Evolutionary conservation across 1,139 yeast species (phyloP), one percentile per base, ranked within the genome.

Genomic region (Geotrichum klebahnii): DNA sequence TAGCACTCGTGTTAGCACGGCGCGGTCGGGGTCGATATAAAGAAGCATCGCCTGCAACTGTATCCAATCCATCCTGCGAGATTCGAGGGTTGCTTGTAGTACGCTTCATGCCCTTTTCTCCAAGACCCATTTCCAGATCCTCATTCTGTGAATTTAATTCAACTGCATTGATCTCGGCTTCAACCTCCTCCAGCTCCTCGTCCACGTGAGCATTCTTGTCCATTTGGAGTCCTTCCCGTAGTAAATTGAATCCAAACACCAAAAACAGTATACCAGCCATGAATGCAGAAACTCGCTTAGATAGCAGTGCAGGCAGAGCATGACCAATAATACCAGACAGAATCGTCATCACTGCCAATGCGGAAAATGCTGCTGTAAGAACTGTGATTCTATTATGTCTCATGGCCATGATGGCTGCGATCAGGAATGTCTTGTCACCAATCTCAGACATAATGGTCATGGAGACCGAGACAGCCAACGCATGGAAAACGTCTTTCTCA

Each of bases 341-440:
- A 9, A 92, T 74, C 0, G 98, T 89, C 98, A 92, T 92, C 44
- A 92, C 70, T 4, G 80, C 88, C 60, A 92, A 75, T 2, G 98
- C 89, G n/a, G 84, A 66, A 57, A 88, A 86, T 1, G 96, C 95
- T 3, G 97, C 82, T 9, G 89, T 75, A 64, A 92, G 90, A 16
- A 92, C 98, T 43, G 88, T 76, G 60, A 79, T 61, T 63, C 95
- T 76, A 20, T 90, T 79, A 69, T 89, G 84, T 65, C 87, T 84
- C 98, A 94, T 92, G 32, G 98, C 96, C 97, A 92, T 89, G 58
- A 92, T 76, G 2, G 97, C 97, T 26, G 98, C 97, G 60, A 94
- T 89, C 59, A 92, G 76, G 64, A 92, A 92, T 0, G 99, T 92
- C 71, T 92, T 94, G 68, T 92, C 99, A 52, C 98, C 98, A 55